A percentile compares a stretch with the other conserved stretches of the same genome.
These are phyloP conservation scores for Hemileccinum rubropunctum DNA, from an alignment of 768 basidiomycete genomes.

Conservation along the genomic window DNA sequence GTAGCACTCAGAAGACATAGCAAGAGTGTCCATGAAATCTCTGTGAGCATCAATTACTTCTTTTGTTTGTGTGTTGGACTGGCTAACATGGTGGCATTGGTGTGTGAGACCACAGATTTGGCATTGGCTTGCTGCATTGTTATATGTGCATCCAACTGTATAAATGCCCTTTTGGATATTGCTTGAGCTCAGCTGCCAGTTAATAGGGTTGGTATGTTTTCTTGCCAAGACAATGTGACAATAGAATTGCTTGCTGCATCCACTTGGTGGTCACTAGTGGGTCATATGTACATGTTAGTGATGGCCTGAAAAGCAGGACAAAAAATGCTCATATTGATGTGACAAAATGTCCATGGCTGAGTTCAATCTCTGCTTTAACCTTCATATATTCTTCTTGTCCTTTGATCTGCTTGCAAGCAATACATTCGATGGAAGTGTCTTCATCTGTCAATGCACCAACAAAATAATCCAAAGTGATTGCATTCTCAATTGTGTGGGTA, in stretches of 20 bases:
- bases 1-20: no score
- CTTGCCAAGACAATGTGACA: not conserved
- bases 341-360: not conserved
- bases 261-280: no score
- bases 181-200: not conserved
- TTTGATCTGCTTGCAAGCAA: not conserved
- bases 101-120: not conserved
- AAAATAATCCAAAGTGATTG: no score
- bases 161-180: not conserved
- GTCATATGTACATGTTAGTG: not conserved
- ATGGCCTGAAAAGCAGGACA: not conserved
- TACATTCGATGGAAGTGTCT: not conserved
- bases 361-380: not conserved
- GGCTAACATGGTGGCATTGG: no score
- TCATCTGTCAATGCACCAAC: not conserved
- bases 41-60: no score
- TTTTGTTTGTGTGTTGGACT: no score
- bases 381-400: not conserved
- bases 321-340: not conserved
- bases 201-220: not conserved
- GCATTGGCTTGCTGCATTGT: not conserved
- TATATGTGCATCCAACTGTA: not conserved
- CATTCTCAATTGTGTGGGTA: no score
- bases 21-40: no score
- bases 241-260: no score